phyloP scores from a whole-genome alignment of 129 eudicot species.

The Centrapalus pauciflorus region DNA sequence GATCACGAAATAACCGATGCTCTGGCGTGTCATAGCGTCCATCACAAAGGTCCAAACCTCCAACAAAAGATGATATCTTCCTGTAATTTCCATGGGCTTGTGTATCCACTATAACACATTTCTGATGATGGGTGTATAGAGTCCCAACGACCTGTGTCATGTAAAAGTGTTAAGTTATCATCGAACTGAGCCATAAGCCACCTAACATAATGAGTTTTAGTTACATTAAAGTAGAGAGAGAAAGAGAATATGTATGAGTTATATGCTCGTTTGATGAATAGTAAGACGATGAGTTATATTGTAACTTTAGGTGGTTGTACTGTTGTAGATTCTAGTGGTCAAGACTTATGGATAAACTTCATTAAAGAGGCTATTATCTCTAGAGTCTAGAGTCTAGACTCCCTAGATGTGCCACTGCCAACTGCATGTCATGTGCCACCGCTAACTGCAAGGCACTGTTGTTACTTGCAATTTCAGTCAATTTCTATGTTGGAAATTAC shows the following conservation, averaged over 20 bases:
- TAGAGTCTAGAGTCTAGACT: no score
- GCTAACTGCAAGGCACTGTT: no score
- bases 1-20: slow-evolving; percentile 69
- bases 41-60: slow-evolving; percentile 83
- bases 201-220: no score
- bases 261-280: not conserved
- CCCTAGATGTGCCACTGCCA: no score
- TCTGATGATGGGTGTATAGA: slow-evolving; percentile 82
- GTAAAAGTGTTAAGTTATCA: not conserved
- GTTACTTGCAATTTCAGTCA: no score
- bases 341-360: no score
- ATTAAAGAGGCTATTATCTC: not conserved
- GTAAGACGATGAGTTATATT: not conserved
- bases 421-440: no score
- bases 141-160: slow-evolving; percentile 80
- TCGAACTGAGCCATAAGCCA: not conserved
- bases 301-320: not conserved
- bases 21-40: slow-evolving; percentile 93
- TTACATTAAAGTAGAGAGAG: not conserved
- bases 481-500: no score
- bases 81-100: slow-evolving; percentile 65
- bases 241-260: not conserved
- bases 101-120: slow-evolving; percentile 87
- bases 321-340: not conserved
- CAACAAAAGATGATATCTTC: slow-evolving; percentile 70